A percentile compares a stretch with the other conserved stretches of the same genome.
Conservation (phyloP, 2,329 filamentous ascomycete genomes). For the Rugonectria rugulosa region DNA sequence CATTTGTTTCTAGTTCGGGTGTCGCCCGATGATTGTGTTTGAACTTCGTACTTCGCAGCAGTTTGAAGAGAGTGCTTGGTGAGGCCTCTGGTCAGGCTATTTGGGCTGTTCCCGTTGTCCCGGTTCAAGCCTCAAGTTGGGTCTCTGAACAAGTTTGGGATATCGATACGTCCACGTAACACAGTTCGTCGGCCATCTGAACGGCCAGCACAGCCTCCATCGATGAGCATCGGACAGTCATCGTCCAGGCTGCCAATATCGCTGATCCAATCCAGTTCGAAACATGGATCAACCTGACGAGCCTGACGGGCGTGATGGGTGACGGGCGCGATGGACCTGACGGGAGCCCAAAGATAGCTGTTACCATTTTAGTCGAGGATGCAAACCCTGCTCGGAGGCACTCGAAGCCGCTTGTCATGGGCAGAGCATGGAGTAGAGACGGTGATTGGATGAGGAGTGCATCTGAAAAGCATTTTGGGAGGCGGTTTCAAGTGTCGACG, state of each 20-base stretch:
- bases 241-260: background rate
- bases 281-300: background rate
- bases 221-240: no score
- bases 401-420: background rate
- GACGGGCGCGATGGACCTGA: background rate
- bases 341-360: conserved; percentile 8
- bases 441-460: background rate
- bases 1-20: conserved; percentile 1
- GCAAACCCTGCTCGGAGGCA: conserved; percentile 1
- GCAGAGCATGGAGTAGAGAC: background rate
- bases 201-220: conserved; percentile 1
- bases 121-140: no score
- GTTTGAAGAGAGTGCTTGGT: background rate
- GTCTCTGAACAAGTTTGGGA: no score
- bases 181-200: no score
- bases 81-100: no score
- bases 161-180: no score
- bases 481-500: conserved; percentile 19
- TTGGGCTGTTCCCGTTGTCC: no score
- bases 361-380: background rate
- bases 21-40: conserved; percentile 6
- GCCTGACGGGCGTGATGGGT: background rate
- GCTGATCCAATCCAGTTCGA: conserved; percentile 2
- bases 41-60: background rate
- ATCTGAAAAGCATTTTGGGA: conserved; percentile 9